Evolutionary conservation across 352 stramenopile species (phyloP), one percentile per base, ranked within the genome.

Genomic region (Phytophthora agathidicida): DNA sequence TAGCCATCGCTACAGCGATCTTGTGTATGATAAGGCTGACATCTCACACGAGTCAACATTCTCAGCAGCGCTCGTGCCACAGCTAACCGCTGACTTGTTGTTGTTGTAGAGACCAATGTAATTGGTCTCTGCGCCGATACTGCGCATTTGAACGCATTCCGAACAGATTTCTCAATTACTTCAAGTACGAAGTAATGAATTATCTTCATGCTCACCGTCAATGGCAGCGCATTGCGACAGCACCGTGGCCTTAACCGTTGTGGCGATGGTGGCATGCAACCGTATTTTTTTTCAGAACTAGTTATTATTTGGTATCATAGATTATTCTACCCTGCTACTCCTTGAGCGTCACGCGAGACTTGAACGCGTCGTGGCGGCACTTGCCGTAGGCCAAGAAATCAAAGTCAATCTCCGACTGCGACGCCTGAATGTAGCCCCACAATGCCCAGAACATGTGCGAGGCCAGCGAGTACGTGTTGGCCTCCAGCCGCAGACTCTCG

Each of bases 321-420:
- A n/a, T n/a, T n/a, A n/a, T n/a, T n/a, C n/a, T n/a, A n/a, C n/a
- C n/a, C n/a, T n/a, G n/a, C n/a, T n/a, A n/a, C n/a, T n/a, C n/a
- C 39, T 71, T 65, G 33, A 85, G 41, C 23, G 82, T 90, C 30
- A 80, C 60, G 46, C 71, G 71, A 14, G 73, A 83, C 62, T 80
- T 88, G 50, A 88, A 94, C 3, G 76, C 81, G 10, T 86, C 65
- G 58, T 90, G 88, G 28, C 83, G 86, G 62, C 81, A 87, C 36
- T 77, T 62, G 19, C 73, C 89, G 65, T 97, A 98, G 4, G 62
- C 77, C 19, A 97, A 19, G 54, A 96, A 98, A 75, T 98, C 90
- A 68, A 98, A 98, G 52, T 97, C 87, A 31, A 98, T 97, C 50
- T 76, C 70, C 4, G 92, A 98, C 64, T 97, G 85, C 22, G 60